Evolutionary conservation across 352 stramenopile species (phyloP), one percentile per base, ranked within the genome.

Genomic region (Phytophthora ohioensis): DNA sequence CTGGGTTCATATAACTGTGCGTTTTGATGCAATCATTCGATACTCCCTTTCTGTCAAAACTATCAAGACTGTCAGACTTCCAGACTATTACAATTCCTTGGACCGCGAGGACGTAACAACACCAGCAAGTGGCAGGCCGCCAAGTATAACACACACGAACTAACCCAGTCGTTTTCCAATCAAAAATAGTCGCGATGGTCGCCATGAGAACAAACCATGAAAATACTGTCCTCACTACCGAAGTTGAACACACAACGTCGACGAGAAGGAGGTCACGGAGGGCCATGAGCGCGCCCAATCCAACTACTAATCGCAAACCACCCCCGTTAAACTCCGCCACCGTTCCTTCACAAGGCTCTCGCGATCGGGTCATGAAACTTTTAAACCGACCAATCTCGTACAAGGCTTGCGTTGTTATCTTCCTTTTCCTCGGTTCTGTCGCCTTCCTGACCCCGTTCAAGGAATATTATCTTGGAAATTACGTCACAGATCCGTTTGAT

Each of bases 391-490:
- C 71, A 17, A 56, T 71, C 11, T 72, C 68, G 32, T 72, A 72
- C 39, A 57, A 45, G 56, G 52, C 52, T 21, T 72, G 68, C 34
- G 31, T 72, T n/a, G 31, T n/a, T 15, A 36, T 71, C 46, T 63
- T 75, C 32, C 8, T 76, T 0, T 57, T 76, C 39, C 61, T 76
- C 15, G 68, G 62, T 2, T 32, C 32, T 6, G 48, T 65, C 2
- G 59, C 63, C 21, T 43, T 65, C 9, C 34, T 76, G 32, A 60
- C 64, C 1, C 68, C 68, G 17, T 64, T 76, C 27, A 76, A 76
- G 61, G 68, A 76, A 34, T 72, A 72, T 32, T 76, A 75, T 45
- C 63, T 76, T 13, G 68, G 68, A 3, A 76, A 58, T 12, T 76
- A 76, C 27, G 52, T 64, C 12, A 76, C 68, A 3, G 46, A 76